These are phyloP conservation scores for Eragrostis nindensis DNA, from an alignment of 176 grass and related monocot genomes.

Conservation along the genomic window DNA sequence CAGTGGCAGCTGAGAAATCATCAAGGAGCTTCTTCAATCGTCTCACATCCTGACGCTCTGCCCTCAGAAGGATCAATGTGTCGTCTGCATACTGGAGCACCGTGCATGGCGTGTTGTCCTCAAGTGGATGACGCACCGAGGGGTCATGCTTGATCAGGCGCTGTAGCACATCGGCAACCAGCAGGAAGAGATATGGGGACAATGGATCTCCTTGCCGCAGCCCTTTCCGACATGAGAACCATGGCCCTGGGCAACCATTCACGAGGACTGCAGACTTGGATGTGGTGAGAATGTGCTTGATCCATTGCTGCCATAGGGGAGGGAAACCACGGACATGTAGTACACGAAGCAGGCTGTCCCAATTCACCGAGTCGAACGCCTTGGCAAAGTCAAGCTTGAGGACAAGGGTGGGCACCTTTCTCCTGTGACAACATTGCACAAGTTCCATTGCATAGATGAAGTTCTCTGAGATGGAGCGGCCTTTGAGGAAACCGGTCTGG, in stretches of 20 bases:
- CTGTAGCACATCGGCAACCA: not conserved
- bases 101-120: accelerated
- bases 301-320: not conserved
- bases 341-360: not conserved
- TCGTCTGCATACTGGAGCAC: no score
- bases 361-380: not conserved
- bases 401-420: not conserved
- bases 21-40: no score
- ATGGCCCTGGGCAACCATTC: not conserved
- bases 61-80: no score
- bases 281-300: not conserved
- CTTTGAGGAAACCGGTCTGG: not conserved
- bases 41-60: no score
- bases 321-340: not conserved
- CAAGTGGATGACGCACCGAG: no score
- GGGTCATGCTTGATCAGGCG: no score
- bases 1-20: no score
- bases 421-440: not conserved
- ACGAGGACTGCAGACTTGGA: not conserved
- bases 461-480: not conserved
- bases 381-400: no score
- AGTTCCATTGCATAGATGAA: not conserved
- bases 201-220: not conserved
- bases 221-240: not conserved
- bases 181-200: not conserved